A percentile compares a stretch with the other conserved stretches of the same genome.
phyloP scores from a whole-genome alignment of 1,284 basidiomycete species.

The Marasmius oreades region DNA sequence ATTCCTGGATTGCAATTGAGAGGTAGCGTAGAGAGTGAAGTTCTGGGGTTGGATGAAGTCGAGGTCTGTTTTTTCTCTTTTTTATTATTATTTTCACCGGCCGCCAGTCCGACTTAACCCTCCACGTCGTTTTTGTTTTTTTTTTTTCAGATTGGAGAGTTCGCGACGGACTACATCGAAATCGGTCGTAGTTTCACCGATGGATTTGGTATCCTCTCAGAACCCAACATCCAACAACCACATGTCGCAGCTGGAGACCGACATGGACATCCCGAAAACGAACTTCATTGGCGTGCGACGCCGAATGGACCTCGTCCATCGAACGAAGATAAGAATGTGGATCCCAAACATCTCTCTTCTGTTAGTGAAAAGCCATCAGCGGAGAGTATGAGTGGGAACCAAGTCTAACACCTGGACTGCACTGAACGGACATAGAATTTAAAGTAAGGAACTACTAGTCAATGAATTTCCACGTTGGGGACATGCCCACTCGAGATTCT shows the following conservation, averaged over 20 bases:
- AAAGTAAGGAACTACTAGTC: too few species aligned
- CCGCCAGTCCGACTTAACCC: not conserved
- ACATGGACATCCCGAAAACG: constrained; percentile 38
- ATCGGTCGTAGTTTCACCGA: constrained; percentile 67
- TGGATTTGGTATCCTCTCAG: constrained; percentile 37
- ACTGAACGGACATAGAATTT: too few species aligned
- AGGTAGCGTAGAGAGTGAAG: constrained; percentile 74
- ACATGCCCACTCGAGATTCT: too few species aligned
- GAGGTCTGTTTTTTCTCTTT: constrained; percentile 50
- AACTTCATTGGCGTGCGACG: constrained; percentile 15
- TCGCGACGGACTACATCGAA: constrained; percentile 76
- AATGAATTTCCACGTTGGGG: too few species aligned
- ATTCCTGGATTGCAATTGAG: constrained; percentile 79
- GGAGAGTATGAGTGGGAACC: not conserved
- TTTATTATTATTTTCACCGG: not conserved
- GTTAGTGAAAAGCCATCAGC: not conserved
- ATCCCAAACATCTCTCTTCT: not conserved
- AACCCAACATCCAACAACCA: constrained; percentile 1
- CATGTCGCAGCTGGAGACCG: constrained; percentile 44
- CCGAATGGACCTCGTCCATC: not conserved
- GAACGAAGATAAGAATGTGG: not conserved
- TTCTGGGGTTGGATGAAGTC: constrained; percentile 84
- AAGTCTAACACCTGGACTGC: too few species aligned
- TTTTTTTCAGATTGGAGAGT: constrained; percentile 63
- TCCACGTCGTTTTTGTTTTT: not conserved